Percentiles rank a stretch among this genome's conserved stretches.
phyloP scores from a whole-genome alignment of 192 early-diverging fungal genomes.

The Linnemannia hyalina region DNA sequence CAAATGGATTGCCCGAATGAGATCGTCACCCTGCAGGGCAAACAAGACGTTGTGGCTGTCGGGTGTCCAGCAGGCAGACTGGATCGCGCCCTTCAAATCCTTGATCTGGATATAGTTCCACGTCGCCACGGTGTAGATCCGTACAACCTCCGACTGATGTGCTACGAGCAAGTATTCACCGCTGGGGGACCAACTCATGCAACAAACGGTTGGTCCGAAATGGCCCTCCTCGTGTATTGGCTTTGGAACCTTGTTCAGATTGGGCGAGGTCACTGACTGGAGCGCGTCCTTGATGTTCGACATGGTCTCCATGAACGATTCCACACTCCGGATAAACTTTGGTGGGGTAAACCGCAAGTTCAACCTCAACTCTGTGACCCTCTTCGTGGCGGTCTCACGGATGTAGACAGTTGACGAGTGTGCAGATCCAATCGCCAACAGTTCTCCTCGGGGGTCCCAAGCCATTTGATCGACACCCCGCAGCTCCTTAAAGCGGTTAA shows the following conservation, averaged over 20 bases:
- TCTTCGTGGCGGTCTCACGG: slow-evolving; percentile 17
- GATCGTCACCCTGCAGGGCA: slow-evolving; percentile 59
- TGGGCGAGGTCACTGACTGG: background rate
- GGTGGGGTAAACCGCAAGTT: slow-evolving; percentile 18
- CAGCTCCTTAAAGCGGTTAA: slow-evolving; percentile 15
- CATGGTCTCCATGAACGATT: slow-evolving; percentile 23
- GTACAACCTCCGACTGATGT: slow-evolving; percentile 26
- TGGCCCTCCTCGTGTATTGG: slow-evolving; percentile 24
- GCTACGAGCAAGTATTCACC: slow-evolving; percentile 32
- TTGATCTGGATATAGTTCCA: slow-evolving; percentile 42
- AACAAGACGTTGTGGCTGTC: slow-evolving; percentile 69
- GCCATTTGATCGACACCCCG: slow-evolving; percentile 27
- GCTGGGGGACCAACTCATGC: slow-evolving; percentile 37
- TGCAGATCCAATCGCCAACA: slow-evolving; percentile 34
- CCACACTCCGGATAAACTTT: background rate
- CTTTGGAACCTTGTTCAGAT: background rate
- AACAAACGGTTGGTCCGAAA: slow-evolving; percentile 27
- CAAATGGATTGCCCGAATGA: slow-evolving; percentile 58
- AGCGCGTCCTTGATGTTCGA: slow-evolving; percentile 29
- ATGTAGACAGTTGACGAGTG: slow-evolving; percentile 46
- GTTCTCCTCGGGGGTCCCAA: slow-evolving; percentile 51
- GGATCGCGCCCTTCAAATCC: slow-evolving; percentile 33
- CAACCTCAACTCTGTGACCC: slow-evolving; percentile 30
- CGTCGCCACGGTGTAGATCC: slow-evolving; percentile 33
- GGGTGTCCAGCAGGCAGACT: slow-evolving; percentile 73